Percentiles rank a stretch among this genome's conserved stretches.
Evolutionary conservation across 139 green algal species (phyloP).

Genomic region (Chlorokybus atmophyticus): DNA sequence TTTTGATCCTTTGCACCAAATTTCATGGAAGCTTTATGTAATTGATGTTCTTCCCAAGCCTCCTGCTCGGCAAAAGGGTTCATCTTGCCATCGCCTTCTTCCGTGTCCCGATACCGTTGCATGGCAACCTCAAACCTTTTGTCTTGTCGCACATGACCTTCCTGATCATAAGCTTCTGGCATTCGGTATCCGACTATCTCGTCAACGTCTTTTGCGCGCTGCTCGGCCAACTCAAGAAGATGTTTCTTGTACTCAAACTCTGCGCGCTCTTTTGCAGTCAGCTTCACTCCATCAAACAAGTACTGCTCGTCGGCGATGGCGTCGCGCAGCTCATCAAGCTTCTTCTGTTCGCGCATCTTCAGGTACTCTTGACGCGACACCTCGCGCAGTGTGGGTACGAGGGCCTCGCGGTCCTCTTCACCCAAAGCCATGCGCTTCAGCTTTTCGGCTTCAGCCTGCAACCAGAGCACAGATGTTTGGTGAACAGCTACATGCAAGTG

Average conservation of each 20-base stretch:
- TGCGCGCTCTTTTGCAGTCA: conserved; percentile 69
- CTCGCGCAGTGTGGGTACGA: conserved; percentile 43
- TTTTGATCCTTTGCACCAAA: conserved; percentile 16
- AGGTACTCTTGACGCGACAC: conserved; percentile 90
- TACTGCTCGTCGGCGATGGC: conserved; percentile 71
- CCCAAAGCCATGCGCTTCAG: not conserved
- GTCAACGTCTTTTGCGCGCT: conserved; percentile 43
- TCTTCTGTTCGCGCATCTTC: conserved; percentile 72
- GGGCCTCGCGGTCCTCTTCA: conserved; percentile 17
- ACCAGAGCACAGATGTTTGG: no score
- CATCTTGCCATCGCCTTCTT: conserved; percentile 38
- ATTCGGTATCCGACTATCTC: conserved; percentile 60
- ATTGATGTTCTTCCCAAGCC: conserved; percentile 80
- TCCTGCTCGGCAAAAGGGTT: conserved; percentile 59
- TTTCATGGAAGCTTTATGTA: conserved; percentile 43
- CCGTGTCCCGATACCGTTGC: conserved; percentile 53
- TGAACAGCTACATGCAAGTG: no score
- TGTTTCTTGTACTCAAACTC: conserved; percentile 72
- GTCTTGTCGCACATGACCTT: conserved; percentile 28
- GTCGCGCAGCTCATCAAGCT: conserved; percentile 63
- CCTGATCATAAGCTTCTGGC: conserved; percentile 66
- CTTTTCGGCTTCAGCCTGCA: not conserved
- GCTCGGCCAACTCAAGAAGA: conserved; percentile 51
- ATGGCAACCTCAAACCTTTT: conserved; percentile 51
- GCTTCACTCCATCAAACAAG: conserved; percentile 42